Evolutionary conservation across 83 land plant species (phyloP).

Genomic region (Larix sibirica): DNA sequence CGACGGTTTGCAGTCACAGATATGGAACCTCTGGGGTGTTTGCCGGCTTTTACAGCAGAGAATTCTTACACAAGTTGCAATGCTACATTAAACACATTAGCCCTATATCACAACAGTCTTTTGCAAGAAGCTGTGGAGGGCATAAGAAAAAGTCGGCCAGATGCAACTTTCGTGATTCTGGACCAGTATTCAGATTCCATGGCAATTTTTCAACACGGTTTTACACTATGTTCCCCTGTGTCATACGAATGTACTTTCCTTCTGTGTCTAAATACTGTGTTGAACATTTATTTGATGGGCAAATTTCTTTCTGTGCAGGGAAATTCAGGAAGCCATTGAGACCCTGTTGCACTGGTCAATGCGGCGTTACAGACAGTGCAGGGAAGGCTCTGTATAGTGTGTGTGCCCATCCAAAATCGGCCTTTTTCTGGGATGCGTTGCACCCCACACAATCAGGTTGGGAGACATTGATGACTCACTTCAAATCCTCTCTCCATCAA

Average conservation of each 20-base stretch:
- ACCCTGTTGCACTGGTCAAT: slow-evolving; percentile 50
- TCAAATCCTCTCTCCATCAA: neutral
- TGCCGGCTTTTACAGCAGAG: neutral
- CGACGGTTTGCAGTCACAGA: neutral
- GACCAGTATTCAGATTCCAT: neutral
- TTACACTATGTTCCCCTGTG: too few relatives aligned
- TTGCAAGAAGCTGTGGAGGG: neutral
- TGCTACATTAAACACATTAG: neutral
- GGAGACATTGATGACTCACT: slow-evolving; percentile 14
- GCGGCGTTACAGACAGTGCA: slow-evolving; percentile 12
- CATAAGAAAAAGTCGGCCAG: neutral
- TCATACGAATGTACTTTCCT: too few relatives aligned
- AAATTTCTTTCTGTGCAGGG: neutral
- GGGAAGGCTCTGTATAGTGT: slow-evolving; percentile 40
- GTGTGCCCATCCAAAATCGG: slow-evolving; percentile 25
- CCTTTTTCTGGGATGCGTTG: slow-evolving; percentile 61
- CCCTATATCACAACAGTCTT: neutral
- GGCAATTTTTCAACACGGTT: neutral
- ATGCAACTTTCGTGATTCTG: neutral
- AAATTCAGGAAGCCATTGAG: slow-evolving; percentile 30
- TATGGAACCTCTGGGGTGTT: neutral
- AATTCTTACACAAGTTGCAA: neutral
- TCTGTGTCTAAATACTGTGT: neutral
- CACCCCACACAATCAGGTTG: slow-evolving; percentile 64
- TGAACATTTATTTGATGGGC: too few relatives aligned